phyloP scores from a whole-genome alignment of 2,329 filamentous ascomycete genomes.

The Aureobasidium vineae region DNA sequence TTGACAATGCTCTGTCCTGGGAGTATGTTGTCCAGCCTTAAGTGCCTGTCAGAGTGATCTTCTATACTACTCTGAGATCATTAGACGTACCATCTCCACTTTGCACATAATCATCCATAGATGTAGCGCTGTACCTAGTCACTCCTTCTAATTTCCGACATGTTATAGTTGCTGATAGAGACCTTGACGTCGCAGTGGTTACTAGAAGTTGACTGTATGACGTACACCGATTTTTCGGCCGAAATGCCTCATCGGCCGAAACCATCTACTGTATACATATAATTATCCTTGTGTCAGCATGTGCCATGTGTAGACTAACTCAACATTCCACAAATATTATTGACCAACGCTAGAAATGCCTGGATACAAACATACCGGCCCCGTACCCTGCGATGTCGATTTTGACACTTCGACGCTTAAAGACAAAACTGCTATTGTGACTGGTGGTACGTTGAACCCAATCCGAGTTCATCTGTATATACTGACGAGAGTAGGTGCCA shows the following conservation, averaged over 20 bases:
- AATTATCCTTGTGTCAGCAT: neutral
- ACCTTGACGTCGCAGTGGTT: neutral
- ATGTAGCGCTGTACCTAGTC: neutral
- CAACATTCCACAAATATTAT: too few species aligned
- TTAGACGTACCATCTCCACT: neutral
- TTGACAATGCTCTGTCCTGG: slow-evolving; percentile 23
- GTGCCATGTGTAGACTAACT: neutral
- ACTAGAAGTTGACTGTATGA: neutral
- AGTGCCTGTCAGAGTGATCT: too few species aligned
- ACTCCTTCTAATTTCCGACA: neutral
- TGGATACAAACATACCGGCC: neutral
- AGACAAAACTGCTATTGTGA: slow-evolving; percentile 8
- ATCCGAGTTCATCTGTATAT: too few species aligned
- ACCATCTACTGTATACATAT: neutral
- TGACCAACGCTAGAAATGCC: neutral
- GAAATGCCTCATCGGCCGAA: slow-evolving; percentile 5
- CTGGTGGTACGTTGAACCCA: neutral
- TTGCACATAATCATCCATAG: neutral
- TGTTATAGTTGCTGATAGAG: neutral
- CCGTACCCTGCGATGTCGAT: neutral
- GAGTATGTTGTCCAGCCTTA: slow-evolving; percentile 24
- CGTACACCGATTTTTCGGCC: neutral
- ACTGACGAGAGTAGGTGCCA: slow-evolving; percentile 32
- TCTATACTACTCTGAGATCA: neutral
- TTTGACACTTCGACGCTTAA: neutral